Conservation (phyloP, 495 filamentous ascomycete genomes). For the Jackrogersella minutella region DNA sequence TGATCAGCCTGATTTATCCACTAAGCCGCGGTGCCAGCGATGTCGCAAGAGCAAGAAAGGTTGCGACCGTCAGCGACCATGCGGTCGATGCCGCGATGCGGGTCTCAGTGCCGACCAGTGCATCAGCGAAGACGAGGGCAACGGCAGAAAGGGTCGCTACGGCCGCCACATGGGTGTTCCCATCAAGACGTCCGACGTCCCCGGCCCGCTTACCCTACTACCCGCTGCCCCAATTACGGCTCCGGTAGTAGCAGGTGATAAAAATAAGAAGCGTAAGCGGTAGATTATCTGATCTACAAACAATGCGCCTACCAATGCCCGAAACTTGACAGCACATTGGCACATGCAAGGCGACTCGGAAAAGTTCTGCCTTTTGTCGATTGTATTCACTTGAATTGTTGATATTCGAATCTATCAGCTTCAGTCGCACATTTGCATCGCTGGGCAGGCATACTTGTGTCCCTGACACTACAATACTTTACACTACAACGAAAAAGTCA, state of each 20-base stretch:
- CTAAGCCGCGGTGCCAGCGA: conserved; percentile 95
- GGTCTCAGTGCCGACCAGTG: conserved; percentile 91
- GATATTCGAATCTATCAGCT: conserved; percentile 14
- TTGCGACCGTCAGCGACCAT: conserved; percentile 94
- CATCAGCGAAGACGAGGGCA: conserved; percentile 95
- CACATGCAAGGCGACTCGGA: conserved; percentile 10
- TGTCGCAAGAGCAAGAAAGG: conserved; percentile 99
- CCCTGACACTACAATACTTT: conserved; percentile 5
- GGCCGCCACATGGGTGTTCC: conserved; percentile 97
- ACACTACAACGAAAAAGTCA: conserved; percentile 3
- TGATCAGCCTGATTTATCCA: conserved; percentile 89
- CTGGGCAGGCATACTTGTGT: conserved; percentile 8
- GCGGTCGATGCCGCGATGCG: conserved; percentile 93
- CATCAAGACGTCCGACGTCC: conserved; percentile 69
- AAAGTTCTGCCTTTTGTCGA: conserved; percentile 3
- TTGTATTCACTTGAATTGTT: conserved; percentile 4
- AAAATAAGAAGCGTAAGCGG: conserved; percentile 61
- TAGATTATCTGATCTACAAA: conserved; percentile 38
- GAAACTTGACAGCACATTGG: conserved; percentile 13
- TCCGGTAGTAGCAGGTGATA: conserved; percentile 45
- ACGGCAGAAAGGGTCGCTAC: conserved; percentile 94
- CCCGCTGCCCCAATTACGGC: conserved; percentile 51
- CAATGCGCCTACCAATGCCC: conserved; percentile 6
- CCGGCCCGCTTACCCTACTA: conserved; percentile 44
- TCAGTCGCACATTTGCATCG: conserved; percentile 3